Evolutionary conservation across 106 monocot species (phyloP).

Genomic region (Hemerocallis citrina): DNA sequence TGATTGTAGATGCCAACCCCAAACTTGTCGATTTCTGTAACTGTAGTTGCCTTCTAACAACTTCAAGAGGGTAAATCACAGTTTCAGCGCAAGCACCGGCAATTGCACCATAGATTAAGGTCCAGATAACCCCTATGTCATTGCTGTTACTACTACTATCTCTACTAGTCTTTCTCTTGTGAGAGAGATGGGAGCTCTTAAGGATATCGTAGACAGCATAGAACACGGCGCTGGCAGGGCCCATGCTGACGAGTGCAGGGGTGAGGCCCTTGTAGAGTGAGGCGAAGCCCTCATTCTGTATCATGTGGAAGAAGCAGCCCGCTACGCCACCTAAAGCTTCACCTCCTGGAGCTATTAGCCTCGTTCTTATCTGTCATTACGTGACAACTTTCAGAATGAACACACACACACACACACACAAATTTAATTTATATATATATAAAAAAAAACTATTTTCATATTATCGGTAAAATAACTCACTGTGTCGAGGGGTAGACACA

Average conservation of each 20-base stretch:
- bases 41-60: constrained; percentile 52
- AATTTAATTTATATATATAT: too few species aligned
- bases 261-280: constrained; percentile 67
- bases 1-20: constrained; percentile 17
- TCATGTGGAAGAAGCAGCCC: constrained; percentile 41
- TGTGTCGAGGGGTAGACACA: constrained; percentile 57
- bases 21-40: constrained; percentile 24
- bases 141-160: too few species aligned
- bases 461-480: constrained; percentile 12
- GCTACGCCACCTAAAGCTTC: constrained; percentile 32
- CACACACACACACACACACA: not conserved
- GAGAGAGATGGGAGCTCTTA: constrained; percentile 25
- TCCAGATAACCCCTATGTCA: constrained; percentile 28
- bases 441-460: too few species aligned
- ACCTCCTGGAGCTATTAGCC: constrained; percentile 40
- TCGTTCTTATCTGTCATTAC: constrained; percentile 37
- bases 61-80: constrained; percentile 51
- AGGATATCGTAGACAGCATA: constrained; percentile 49
- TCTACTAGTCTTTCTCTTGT: not conserved
- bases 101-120: constrained; percentile 46
- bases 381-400: constrained; percentile 16
- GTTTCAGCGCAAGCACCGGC: constrained; percentile 54
- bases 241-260: constrained; percentile 50
- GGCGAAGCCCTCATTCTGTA: constrained; percentile 39
- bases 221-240: constrained; percentile 47